Evolutionary conservation across 129 eudicot genomes (phyloP), one percentile per base, ranked within the genome.

Genomic region (Flaveria robusta): DNA sequence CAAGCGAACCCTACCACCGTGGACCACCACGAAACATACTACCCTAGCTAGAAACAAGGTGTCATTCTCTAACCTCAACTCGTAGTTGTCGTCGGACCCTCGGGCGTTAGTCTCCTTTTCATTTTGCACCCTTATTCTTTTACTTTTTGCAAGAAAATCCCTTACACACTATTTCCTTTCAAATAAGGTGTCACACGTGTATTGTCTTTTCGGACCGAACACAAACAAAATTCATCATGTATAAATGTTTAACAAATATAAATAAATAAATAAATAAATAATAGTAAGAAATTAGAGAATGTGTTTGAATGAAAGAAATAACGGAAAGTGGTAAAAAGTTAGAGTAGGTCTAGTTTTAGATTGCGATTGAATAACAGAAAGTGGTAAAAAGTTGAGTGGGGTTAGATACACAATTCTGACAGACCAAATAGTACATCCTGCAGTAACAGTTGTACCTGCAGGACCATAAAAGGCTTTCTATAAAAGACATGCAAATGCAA

Each of bases 401-500:
- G 75, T 66, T 66, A 29, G 77, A 63, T 79, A 56, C 13, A 55
- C 63, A 64, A 14, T 20, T 16, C 4, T 5, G 54, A 80, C 83
- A 80, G 79, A 80, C 64, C 68, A 27, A 79, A 80, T 77, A 74
- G 79, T 80, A 78, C 82, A 70, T 59, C 9, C 70, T n/a, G 82
- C 82, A 78, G 82, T 59, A 27, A 70, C 82, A 78, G 81, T 77
- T 56, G 81, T 77, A 79, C 74, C 63, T 68, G 46, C 83, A 80
- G 74, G 65, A 45, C 75, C 70, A 73, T 66, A 55, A 68, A 66
- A 74, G 5, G 75, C 54, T 74, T 80, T 55, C 83, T 26, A 80
- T 73, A 80, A 80, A 80, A 80, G 83, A 80, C 83, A 80, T 80
- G 83, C 83, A 80, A 80, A 66, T 80, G 79, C 83, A 58, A 74